Conservation (phyloP, 768 basidiomycete species). For the Leccinellum albellum region DNA sequence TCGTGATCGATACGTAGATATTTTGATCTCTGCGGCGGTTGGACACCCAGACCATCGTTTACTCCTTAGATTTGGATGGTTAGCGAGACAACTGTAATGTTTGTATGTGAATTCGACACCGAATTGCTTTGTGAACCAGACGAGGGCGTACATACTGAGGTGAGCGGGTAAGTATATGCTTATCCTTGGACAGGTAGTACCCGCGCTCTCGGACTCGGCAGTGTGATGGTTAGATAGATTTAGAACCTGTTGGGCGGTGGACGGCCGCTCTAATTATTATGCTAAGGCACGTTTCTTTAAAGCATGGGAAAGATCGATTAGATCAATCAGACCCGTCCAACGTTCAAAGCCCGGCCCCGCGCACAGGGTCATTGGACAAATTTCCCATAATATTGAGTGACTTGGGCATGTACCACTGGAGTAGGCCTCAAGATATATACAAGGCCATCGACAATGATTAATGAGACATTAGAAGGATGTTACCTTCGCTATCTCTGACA, state of each 20-base stretch:
- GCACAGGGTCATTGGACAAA: neutral
- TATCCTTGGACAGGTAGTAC: neutral
- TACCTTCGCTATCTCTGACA: neutral
- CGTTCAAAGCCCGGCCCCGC: no score
- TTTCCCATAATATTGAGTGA: neutral
- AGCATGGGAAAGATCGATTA: no score
- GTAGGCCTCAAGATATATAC: neutral
- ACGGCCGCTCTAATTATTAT: no score
- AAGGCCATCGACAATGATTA: neutral
- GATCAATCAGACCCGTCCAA: no score
- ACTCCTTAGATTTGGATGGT: neutral
- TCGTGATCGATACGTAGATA: slow-evolving; percentile 6
- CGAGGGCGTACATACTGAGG: neutral
- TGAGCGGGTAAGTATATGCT: neutral
- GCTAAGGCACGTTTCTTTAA: no score
- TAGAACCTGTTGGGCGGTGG: no score
- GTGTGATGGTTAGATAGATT: neutral
- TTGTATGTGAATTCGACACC: neutral
- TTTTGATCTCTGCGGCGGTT: neutral
- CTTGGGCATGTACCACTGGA: neutral
- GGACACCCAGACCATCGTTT: slow-evolving; percentile 15
- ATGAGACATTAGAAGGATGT: neutral
- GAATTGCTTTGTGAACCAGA: neutral
- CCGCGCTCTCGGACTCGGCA: neutral
- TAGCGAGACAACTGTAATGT: neutral